These are phyloP conservation scores for Wakefieldia striispora DNA, from an alignment of 768 basidiomycete genomes.

Conservation along the genomic window DNA sequence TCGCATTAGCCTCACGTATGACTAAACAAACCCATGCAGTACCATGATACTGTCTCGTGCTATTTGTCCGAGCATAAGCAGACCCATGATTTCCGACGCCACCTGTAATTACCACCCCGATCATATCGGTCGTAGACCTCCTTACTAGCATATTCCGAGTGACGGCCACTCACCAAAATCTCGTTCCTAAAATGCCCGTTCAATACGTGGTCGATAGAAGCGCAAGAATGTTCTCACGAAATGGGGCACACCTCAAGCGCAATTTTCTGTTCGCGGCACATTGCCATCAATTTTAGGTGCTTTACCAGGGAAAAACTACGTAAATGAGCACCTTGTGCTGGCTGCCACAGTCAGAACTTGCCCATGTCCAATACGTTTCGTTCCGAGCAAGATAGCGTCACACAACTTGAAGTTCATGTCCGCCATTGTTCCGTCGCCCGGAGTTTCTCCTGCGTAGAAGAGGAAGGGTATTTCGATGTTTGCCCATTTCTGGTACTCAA, in stretches of 20 bases:
- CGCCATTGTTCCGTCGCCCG: conserved; percentile 43
- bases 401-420: conserved; percentile 48
- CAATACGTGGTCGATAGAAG: not conserved
- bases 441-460: conserved; percentile 50
- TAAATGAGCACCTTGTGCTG: not conserved
- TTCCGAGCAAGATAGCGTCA: conserved; percentile 49
- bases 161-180: conserved; percentile 46
- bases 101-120: conserved; percentile 35
- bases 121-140: not conserved
- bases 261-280: conserved; percentile 40
- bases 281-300: conserved; percentile 44
- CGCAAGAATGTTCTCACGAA: conserved; percentile 32
- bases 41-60: conserved; percentile 66
- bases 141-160: conserved; percentile 30
- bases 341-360: conserved; percentile 14
- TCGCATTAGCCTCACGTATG: not conserved
- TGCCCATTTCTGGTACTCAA: conserved; percentile 29
- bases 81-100: conserved; percentile 60
- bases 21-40: not conserved
- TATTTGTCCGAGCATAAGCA: conserved; percentile 55
- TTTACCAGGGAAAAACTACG: conserved; percentile 44
- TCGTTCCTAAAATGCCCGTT: conserved; percentile 50
- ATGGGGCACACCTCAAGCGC: conserved; percentile 49
- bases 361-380: conserved; percentile 52
- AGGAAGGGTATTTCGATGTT: conserved; percentile 40